phyloP scores from a whole-genome alignment of 2,329 filamentous ascomycete species.

The Pseudogymnoascus sp. region DNA sequence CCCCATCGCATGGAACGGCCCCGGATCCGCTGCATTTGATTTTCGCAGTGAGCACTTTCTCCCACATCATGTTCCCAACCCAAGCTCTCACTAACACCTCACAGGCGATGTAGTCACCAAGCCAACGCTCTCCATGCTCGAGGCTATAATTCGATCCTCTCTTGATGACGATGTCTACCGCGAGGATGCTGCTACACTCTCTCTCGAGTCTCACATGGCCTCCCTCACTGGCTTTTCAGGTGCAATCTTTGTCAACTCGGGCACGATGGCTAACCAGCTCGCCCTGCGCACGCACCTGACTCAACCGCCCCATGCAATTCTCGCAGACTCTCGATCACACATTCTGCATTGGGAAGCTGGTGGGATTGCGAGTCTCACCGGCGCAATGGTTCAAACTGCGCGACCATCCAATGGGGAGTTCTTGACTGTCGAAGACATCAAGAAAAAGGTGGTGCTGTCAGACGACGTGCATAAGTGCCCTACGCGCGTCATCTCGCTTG shows the following conservation, averaged over 20 bases:
- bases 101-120: slow-evolving; percentile 65
- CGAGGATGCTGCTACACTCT: slow-evolving; percentile 72
- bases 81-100: not conserved
- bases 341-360: slow-evolving; percentile 63
- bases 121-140: slow-evolving; percentile 73
- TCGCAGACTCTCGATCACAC: slow-evolving; percentile 74
- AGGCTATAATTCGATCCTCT: slow-evolving; percentile 65
- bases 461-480: slow-evolving; percentile 73
- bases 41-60: slow-evolving; percentile 25
- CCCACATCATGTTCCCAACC: not conserved
- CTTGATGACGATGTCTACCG: slow-evolving; percentile 77
- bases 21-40: slow-evolving; percentile 29
- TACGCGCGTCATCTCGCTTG: slow-evolving; percentile 72
- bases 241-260: slow-evolving; percentile 74
- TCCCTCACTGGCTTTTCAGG: slow-evolving; percentile 67
- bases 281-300: slow-evolving; percentile 69
- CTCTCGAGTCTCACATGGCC: slow-evolving; percentile 69
- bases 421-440: slow-evolving; percentile 46
- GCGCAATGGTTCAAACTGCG: slow-evolving; percentile 62
- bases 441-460: slow-evolving; percentile 54
- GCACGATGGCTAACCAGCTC: slow-evolving; percentile 92
- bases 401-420: slow-evolving; percentile 64
- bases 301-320: slow-evolving; percentile 71
- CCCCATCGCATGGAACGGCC: slow-evolving; percentile 24
- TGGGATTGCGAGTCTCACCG: slow-evolving; percentile 61